These are phyloP conservation scores for Protomyces inundatus DNA, from an alignment of 1,139 yeast species.

Conservation along the genomic window DNA sequence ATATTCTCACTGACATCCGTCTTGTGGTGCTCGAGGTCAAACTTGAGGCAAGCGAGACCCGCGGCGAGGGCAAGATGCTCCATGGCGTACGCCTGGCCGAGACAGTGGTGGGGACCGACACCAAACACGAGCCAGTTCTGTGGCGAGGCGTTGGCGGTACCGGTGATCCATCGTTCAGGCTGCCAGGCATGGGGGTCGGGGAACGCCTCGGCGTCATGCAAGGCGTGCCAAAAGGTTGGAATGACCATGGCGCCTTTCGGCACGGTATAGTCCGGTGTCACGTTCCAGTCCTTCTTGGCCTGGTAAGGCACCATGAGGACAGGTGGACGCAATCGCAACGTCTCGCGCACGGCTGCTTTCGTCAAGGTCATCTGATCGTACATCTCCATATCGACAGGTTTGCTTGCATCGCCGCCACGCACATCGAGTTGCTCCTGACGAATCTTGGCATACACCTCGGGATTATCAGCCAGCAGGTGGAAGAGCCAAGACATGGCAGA, in stretches of 20 bases:
- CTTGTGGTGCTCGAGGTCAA: slow-evolving; percentile 74
- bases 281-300: slow-evolving; percentile 78
- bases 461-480: slow-evolving; percentile 92
- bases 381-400: slow-evolving; percentile 60
- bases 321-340: slow-evolving; percentile 93
- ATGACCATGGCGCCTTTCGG: slow-evolving; percentile 97
- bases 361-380: slow-evolving; percentile 86
- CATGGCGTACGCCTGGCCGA: slow-evolving; percentile 90
- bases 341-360: slow-evolving; percentile 80
- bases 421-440: slow-evolving; percentile 87
- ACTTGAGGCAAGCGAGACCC: slow-evolving; percentile 77
- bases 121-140: slow-evolving; percentile 96
- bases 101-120: slow-evolving; percentile 91
- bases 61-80: slow-evolving; percentile 82
- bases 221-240: slow-evolving; percentile 89
- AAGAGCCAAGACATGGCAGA: slow-evolving; percentile 98
- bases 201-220: slow-evolving; percentile 95
- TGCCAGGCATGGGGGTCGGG: slow-evolving; percentile 88
- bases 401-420: slow-evolving; percentile 66
- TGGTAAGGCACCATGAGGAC: slow-evolving; percentile 97
- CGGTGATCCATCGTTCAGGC: slow-evolving; percentile 90
- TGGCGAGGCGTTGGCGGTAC: slow-evolving; percentile 50
- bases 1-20: slow-evolving; percentile 84
- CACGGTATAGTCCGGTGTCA: slow-evolving; percentile 74
- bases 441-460: slow-evolving; percentile 75